A percentile compares a stretch with the other conserved stretches of the same genome.
Evolutionary conservation across 2,329 filamentous ascomycete species (phyloP).

Genomic region (Biscogniauxia mediterranea): DNA sequence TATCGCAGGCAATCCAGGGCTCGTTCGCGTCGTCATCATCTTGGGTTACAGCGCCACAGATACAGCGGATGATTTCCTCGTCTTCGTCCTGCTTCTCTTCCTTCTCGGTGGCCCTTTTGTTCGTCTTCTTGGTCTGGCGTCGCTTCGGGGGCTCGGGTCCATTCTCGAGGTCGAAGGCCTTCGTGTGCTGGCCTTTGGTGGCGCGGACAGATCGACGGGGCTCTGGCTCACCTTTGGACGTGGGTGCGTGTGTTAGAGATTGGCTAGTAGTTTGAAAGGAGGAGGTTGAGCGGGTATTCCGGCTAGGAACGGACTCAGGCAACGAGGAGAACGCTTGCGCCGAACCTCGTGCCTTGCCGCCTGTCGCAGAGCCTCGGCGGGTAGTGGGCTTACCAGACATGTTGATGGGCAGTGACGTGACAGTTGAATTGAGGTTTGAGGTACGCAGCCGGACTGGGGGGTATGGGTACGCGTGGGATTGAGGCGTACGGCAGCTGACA

Average conservation of each 20-base stretch:
- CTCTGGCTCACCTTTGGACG: conserved; percentile 56
- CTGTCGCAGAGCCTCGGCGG: conserved; percentile 13
- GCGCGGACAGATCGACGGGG: conserved; percentile 91
- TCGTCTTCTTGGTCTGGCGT: conserved; percentile 41
- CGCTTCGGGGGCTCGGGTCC: conserved; percentile 53
- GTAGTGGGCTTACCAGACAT: conserved; percentile 36
- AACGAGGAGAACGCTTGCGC: conserved; percentile 4
- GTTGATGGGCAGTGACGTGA: conserved; percentile 14
- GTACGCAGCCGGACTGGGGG: conserved; percentile 8
- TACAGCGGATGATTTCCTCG: conserved; percentile 83
- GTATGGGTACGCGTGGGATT: conserved; percentile 11
- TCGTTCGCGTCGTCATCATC: conserved; percentile 80
- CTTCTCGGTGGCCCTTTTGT: conserved; percentile 55
- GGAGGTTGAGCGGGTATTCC: not conserved
- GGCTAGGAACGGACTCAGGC: conserved; percentile 1
- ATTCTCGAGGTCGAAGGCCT: conserved; percentile 76
- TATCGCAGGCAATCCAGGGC: conserved; percentile 94
- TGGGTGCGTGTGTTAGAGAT: conserved; percentile 24
- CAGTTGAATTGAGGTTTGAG: conserved; percentile 8
- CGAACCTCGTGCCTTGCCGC: conserved; percentile 3
- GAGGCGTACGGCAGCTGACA: conserved; percentile 9
- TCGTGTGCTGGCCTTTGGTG: conserved; percentile 93
- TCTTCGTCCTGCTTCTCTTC: conserved; percentile 58
- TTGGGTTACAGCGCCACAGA: conserved; percentile 84
- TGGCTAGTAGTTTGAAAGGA: conserved; percentile 3